Evolutionary conservation across 805 yeast genomes (phyloP), one percentile per base, ranked within the genome.

Genomic region (Monosporozyma aquatica): DNA sequence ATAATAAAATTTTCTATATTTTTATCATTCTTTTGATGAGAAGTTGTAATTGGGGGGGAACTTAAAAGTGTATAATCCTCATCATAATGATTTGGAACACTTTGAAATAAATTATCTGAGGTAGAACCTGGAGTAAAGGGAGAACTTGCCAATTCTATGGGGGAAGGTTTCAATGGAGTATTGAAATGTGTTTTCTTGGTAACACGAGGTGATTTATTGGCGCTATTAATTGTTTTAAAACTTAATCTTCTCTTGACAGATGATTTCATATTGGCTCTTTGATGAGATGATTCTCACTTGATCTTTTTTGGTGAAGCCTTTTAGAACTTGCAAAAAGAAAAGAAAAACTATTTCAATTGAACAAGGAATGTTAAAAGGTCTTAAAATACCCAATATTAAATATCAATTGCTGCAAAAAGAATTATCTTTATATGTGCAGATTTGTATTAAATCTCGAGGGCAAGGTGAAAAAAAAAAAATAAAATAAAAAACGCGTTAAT

Each of bases 41-140:
- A 10, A 32, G 35, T 20, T 7, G 41, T 30, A 2, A 43, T 37
- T n/a, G 34, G 39, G 2, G 48, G 44, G 4, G 45, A 37, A 33
- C 43, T 40, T 13, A 33, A 15, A 10, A 40, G 11, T 11, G 23
- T 18, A 10, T 18, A 18, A 18, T 18, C 23, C 3, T 32, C 35
- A 18, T 27, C 22, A 13, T 29, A 32, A 9, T 30, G 22, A 32
- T 40, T 46, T 11, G 43, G 28, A 17, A 45, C 35, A 5, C 46
- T 42, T 20, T 38, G 41, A 23, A 48, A 41, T 13, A 40, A 25
- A n/a, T 38, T 34, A 8, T 30, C 32, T 11, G 46, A 34, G 6
- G 23, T 32, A 18, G 35, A 17, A 18, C 35, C 15, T 4, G 51
- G 47, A 13, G 47, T 43, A 6, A 41, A 26, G 1, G 40, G 40